Evolutionary conservation across 768 basidiomycete genomes (phyloP).

Genomic region (Lentinus tigrinus): DNA sequence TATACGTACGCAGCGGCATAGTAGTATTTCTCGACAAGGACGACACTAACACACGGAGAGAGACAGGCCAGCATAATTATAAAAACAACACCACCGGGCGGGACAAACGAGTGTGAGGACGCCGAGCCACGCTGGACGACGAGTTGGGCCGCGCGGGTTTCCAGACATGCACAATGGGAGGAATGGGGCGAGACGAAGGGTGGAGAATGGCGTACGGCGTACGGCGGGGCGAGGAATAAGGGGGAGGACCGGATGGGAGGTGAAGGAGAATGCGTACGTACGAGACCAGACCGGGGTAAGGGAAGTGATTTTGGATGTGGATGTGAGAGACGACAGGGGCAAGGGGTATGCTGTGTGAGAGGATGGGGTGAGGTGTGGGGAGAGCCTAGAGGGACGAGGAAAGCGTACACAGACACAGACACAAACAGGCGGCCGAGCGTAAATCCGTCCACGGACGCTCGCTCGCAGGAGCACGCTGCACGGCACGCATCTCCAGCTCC

Average conservation of each 20-base stretch:
- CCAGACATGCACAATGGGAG: background rate
- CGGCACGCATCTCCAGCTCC: too few relatives aligned
- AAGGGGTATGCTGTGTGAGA: background rate
- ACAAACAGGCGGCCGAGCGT: background rate
- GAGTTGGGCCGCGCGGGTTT: conserved; percentile 9
- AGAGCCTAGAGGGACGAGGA: background rate
- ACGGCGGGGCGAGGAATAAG: background rate
- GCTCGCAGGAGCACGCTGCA: too few relatives aligned
- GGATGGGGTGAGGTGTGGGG: background rate
- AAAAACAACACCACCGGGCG: background rate
- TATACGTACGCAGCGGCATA: too few relatives aligned
- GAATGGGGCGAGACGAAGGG: background rate
- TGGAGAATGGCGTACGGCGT: background rate
- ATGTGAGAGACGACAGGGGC: background rate
- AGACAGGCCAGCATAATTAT: too few relatives aligned
- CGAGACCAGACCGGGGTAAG: background rate
- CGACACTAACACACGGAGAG: too few relatives aligned
- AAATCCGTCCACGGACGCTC: background rate
- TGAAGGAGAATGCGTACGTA: background rate
- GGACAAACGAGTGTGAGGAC: conserved; percentile 11
- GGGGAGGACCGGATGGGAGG: background rate
- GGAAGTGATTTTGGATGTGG: too few relatives aligned
- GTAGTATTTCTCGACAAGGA: too few relatives aligned
- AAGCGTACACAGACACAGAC: background rate
- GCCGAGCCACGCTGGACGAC: conserved; percentile 22